These are phyloP conservation scores for Hymenoscyphus repandus DNA, from an alignment of 2,329 filamentous ascomycete genomes.

Conservation along the genomic window DNA sequence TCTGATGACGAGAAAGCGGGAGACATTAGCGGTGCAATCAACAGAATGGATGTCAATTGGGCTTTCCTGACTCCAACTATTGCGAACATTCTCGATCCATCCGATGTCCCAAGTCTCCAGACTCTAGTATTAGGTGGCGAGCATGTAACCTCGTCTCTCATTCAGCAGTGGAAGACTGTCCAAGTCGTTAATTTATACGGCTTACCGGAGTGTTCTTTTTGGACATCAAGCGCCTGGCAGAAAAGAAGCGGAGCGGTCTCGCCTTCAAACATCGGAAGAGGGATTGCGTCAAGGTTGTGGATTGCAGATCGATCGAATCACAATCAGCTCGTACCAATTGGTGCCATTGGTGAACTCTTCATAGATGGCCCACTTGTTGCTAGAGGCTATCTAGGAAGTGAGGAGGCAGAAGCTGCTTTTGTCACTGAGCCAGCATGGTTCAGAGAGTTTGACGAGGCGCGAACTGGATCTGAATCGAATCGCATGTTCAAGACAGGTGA, in stretches of 20 bases:
- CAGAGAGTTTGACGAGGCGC: background rate
- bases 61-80: slow-evolving; percentile 19
- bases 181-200: slow-evolving; percentile 55
- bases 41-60: slow-evolving; percentile 13
- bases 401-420: slow-evolving; percentile 53
- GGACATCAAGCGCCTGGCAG: background rate
- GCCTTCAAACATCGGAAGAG: background rate
- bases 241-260: background rate
- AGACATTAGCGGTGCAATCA: slow-evolving; percentile 14
- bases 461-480: background rate
- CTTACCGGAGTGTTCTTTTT: slow-evolving; percentile 67
- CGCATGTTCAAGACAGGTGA: slow-evolving; percentile 9
- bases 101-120: slow-evolving; percentile 67
- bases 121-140: slow-evolving; percentile 79
- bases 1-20: slow-evolving; percentile 17
- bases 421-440: slow-evolving; percentile 48
- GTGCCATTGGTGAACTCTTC: slow-evolving; percentile 23
- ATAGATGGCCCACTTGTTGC: slow-evolving; percentile 51
- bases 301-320: slow-evolving; percentile 13
- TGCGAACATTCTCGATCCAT: slow-evolving; percentile 72
- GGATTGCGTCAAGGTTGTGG: background rate
- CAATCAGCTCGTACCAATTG: slow-evolving; percentile 17
- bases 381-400: slow-evolving; percentile 55
- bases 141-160: slow-evolving; percentile 61
- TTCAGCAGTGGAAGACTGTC: slow-evolving; percentile 34